phyloP scores from a whole-genome alignment of 2,329 filamentous ascomycete genomes.

The Pseudogymnoascus sp. region DNA sequence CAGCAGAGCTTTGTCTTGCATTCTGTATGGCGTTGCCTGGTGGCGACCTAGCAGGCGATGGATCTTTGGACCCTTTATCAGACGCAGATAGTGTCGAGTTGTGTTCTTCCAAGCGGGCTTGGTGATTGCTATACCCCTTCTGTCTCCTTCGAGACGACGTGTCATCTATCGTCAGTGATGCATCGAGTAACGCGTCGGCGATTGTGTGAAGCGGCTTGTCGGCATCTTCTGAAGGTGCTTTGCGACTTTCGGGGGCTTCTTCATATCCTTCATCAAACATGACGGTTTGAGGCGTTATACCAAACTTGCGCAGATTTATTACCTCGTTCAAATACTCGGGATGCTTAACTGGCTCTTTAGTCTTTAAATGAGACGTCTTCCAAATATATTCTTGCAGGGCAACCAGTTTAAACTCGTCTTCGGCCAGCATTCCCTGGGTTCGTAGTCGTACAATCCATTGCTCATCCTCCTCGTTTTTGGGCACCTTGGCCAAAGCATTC shows the following conservation, averaged over 20 bases:
- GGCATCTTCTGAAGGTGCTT: slow-evolving; percentile 30
- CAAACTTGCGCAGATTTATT: slow-evolving; percentile 66
- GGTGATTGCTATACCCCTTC: slow-evolving; percentile 45
- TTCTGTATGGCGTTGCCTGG: background rate
- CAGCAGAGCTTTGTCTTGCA: background rate
- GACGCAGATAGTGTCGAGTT: background rate
- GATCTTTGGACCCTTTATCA: background rate
- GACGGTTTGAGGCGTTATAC: slow-evolving; percentile 78
- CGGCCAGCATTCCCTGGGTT: slow-evolving; percentile 70
- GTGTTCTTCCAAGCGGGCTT: slow-evolving; percentile 36
- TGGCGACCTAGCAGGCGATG: background rate
- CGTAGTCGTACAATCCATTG: slow-evolving; percentile 81
- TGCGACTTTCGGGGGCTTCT: slow-evolving; percentile 36
- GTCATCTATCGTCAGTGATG: slow-evolving; percentile 79
- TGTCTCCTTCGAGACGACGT: slow-evolving; percentile 47
- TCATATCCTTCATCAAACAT: slow-evolving; percentile 76
- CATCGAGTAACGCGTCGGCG: slow-evolving; percentile 82
- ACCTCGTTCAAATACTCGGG: slow-evolving; percentile 56
- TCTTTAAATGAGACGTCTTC: slow-evolving; percentile 68
- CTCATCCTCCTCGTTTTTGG: slow-evolving; percentile 87
- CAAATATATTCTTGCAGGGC: slow-evolving; percentile 86
- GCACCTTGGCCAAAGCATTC: slow-evolving; percentile 54
- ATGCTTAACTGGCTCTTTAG: slow-evolving; percentile 34
- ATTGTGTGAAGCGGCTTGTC: slow-evolving; percentile 63
- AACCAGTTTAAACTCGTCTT: slow-evolving; percentile 86